Evolutionary conservation across 108 stramenopile genomes (phyloP).

Genomic region (Skeletonema costatum): DNA sequence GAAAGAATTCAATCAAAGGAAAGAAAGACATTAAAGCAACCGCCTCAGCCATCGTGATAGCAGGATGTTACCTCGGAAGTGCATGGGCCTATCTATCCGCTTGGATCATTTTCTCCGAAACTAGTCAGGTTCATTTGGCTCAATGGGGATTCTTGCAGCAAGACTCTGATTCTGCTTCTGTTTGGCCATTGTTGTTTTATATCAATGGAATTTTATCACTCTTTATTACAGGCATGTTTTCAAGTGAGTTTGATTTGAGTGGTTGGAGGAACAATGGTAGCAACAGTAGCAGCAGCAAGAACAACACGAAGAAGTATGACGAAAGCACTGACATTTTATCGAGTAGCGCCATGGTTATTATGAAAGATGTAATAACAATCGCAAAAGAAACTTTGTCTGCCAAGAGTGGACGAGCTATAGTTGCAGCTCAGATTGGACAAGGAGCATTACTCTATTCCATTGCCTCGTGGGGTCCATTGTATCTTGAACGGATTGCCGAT

Average conservation of each 20-base stretch:
- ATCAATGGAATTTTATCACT: constrained; percentile 39
- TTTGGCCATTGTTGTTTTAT: constrained; percentile 42
- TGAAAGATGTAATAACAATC: constrained; percentile 23
- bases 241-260: constrained; percentile 29
- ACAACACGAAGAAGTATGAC: neutral
- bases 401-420: constrained; percentile 39
- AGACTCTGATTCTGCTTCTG: neutral
- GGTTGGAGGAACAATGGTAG: neutral
- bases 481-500: constrained; percentile 34
- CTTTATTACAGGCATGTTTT: constrained; percentile 4
- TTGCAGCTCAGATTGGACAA: constrained; percentile 43
- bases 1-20: neutral
- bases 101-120: constrained; percentile 26
- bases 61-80: constrained; percentile 46
- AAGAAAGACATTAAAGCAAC: constrained; percentile 20
- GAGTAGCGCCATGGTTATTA: neutral
- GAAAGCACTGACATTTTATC: neutral
- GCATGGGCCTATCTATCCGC: constrained; percentile 46
- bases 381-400: constrained; percentile 28
- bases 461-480: constrained; percentile 45
- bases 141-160: neutral
- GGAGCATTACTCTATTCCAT: constrained; percentile 39
- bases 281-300: neutral
- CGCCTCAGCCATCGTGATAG: constrained; percentile 37
- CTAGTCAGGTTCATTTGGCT: constrained; percentile 1